These are phyloP conservation scores for Pseudogymnoascus sp. DNA, from an alignment of 2,329 filamentous ascomycete genomes.

Conservation along the genomic window DNA sequence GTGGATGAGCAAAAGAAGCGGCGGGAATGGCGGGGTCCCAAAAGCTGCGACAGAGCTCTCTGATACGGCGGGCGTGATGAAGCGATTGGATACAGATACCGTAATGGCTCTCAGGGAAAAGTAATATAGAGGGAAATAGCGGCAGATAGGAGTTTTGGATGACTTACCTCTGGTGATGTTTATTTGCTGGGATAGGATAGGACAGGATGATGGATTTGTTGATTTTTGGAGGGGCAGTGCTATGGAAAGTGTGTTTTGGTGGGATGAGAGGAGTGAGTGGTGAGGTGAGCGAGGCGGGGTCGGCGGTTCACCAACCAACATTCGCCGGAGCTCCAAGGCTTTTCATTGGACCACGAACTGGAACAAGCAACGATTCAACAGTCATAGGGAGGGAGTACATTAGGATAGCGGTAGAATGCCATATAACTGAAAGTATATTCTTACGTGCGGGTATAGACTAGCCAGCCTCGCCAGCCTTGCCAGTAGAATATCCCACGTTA, in stretches of 20 bases:
- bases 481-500: not conserved
- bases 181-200: not conserved
- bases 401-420: not conserved
- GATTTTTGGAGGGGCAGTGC: not conserved
- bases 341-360: not conserved
- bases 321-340: not conserved
- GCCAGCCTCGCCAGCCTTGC: not conserved
- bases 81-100: not conserved
- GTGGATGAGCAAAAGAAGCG: slow-evolving; percentile 11
- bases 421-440: not conserved
- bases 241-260: not conserved
- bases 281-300: slow-evolving; percentile 1
- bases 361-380: not conserved
- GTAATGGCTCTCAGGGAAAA: not conserved
- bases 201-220: not conserved
- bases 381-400: not conserved
- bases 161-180: not conserved
- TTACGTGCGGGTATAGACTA: not conserved
- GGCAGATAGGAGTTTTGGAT: not conserved
- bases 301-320: not conserved
- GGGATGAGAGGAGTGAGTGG: not conserved
- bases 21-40: slow-evolving; percentile 11
- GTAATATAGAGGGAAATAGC: not conserved
- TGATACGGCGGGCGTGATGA: slow-evolving; percentile 15
- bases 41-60: slow-evolving; percentile 13